Conservation (phyloP, 306 rosid genomes). For the Fragaria iinumae region DNA sequence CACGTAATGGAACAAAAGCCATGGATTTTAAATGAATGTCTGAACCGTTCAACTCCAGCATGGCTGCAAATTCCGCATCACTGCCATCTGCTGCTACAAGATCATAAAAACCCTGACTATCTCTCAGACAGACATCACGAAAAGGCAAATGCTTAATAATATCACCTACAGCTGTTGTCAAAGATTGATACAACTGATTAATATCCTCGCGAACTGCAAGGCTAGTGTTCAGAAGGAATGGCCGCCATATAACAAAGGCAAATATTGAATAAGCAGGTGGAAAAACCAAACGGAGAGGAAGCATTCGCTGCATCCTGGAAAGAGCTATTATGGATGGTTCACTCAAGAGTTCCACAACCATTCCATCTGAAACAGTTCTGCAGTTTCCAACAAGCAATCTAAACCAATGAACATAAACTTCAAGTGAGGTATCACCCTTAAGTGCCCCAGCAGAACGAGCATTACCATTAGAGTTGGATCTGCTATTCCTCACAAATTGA, state of each 20-base stretch:
- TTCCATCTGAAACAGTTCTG: constrained; percentile 75
- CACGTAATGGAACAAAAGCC: constrained; percentile 95
- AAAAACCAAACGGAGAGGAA: constrained; percentile 74
- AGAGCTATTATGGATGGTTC: constrained; percentile 83
- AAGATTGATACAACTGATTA: constrained; percentile 71
- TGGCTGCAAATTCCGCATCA: constrained; percentile 80
- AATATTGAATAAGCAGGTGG: constrained; percentile 95
- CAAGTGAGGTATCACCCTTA: constrained; percentile 65
- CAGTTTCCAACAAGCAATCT: constrained; percentile 92
- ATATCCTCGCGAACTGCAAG: constrained; percentile 64
- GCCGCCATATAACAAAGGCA: constrained; percentile 72
- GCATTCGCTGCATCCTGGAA: constrained; percentile 91
- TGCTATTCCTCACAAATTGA: constrained; percentile 69
- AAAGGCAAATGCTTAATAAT: constrained; percentile 81
- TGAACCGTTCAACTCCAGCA: constrained; percentile 74
- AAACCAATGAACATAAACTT: constrained; percentile 89
- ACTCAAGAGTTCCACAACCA: constrained; percentile 81
- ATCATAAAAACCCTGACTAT: constrained; percentile 80
- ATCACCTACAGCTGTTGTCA: constrained; percentile 64
- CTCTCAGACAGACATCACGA: constrained; percentile 89
- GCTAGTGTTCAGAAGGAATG: constrained; percentile 56
- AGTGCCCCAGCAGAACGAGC: constrained; percentile 65
- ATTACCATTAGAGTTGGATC: constrained; percentile 89
- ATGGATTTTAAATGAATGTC: constrained; percentile 63
- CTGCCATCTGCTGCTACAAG: constrained; percentile 65